A percentile compares a stretch with the other conserved stretches of the same genome.
These are phyloP conservation scores for Quercus ilex DNA, from an alignment of 306 rosid species.

Conservation along the genomic window DNA sequence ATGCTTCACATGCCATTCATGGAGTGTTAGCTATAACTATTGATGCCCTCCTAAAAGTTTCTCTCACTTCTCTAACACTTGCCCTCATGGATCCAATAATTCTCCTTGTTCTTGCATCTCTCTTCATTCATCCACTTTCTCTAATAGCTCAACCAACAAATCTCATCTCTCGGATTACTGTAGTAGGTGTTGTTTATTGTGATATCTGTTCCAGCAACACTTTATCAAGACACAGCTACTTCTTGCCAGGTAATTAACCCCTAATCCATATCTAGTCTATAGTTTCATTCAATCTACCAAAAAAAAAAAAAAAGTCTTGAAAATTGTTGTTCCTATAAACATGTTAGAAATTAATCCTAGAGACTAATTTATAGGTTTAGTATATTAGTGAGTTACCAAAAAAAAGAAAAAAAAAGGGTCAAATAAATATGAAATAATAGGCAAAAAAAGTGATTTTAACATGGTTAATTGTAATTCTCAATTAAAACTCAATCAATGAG, in stretches of 20 bases:
- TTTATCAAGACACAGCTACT: constrained; percentile 63
- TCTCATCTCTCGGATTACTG: constrained; percentile 42
- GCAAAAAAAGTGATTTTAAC: too few species aligned
- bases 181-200: constrained; percentile 67
- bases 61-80: constrained; percentile 3
- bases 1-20: background rate
- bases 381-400: too few species aligned
- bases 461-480: too few species aligned
- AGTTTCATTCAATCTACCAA: background rate
- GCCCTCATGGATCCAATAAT: constrained; percentile 46
- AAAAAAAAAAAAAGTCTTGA: too few species aligned
- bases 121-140: constrained; percentile 22
- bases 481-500: too few species aligned
- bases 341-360: too few species aligned
- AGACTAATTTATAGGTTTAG: too few species aligned
- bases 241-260: constrained; percentile 52
- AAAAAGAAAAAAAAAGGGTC: too few species aligned
- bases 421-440: too few species aligned
- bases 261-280: background rate
- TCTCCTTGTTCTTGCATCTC: constrained; percentile 31
- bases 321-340: background rate
- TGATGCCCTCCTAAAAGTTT: constrained; percentile 28
- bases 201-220: constrained; percentile 60
- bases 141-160: constrained; percentile 27
- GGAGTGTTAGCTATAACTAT: background rate